These are phyloP conservation scores for Sarocladium brachiariae DNA, from an alignment of 2,329 filamentous ascomycete genomes.

Conservation along the genomic window DNA sequence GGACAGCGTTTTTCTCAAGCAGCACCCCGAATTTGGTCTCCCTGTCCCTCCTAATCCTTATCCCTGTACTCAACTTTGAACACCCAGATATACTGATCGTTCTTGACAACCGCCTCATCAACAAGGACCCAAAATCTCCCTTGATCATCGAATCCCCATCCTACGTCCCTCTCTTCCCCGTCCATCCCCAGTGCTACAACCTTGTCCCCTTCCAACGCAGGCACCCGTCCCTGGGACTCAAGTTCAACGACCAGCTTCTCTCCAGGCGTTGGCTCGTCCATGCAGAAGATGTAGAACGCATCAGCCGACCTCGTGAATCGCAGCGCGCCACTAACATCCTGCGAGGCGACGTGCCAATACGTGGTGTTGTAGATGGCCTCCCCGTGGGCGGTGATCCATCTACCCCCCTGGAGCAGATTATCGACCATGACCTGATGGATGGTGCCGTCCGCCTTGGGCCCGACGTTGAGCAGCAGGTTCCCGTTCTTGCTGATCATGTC, in stretches of 20 bases:
- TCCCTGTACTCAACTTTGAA: conserved; percentile 20
- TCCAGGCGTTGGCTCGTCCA: conserved; percentile 34
- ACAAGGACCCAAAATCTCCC: conserved; percentile 24
- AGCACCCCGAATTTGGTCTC: no score
- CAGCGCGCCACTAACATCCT: conserved; percentile 31
- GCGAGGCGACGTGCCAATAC: conserved; percentile 43
- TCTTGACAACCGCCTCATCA: conserved; percentile 23
- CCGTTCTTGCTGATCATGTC: conserved; percentile 50
- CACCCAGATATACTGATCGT: conserved; percentile 32
- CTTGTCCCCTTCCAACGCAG: conserved; percentile 37
- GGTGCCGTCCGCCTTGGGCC: conserved; percentile 47
- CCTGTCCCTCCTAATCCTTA: neutral
- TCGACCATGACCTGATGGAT: conserved; percentile 41
- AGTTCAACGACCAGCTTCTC: conserved; percentile 24
- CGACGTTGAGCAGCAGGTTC: conserved; percentile 50
- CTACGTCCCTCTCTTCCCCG: conserved; percentile 17
- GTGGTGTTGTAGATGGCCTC: conserved; percentile 53
- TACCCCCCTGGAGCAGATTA: conserved; percentile 42
- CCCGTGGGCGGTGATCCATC: conserved; percentile 45
- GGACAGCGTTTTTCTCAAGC: no score
- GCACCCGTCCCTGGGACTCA: conserved; percentile 31
- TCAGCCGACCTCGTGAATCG: conserved; percentile 45
- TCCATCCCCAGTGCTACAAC: conserved; percentile 34
- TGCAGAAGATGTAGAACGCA: conserved; percentile 44
- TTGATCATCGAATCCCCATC: conserved; percentile 10